phyloP scores from a whole-genome alignment of 495 filamentous ascomycete species.

The Daldinia vernicosa region DNA sequence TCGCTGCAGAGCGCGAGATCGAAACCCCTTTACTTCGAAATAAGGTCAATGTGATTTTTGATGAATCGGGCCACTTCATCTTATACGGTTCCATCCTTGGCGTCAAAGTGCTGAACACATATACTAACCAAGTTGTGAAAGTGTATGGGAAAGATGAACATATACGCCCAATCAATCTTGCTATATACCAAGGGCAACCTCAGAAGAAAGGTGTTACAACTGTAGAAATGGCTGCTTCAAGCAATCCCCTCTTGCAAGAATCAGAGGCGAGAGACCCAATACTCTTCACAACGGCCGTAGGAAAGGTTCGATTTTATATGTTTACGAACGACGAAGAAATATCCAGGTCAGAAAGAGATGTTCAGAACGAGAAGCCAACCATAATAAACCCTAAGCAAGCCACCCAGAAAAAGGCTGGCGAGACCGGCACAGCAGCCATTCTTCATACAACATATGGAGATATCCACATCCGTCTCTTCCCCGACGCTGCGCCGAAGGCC shows the following conservation, averaged over 20 bases:
- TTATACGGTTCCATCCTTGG: slow-evolving; percentile 92
- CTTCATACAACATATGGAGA: slow-evolving; percentile 95
- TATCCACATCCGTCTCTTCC: slow-evolving; percentile 93
- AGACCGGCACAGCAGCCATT: slow-evolving; percentile 80
- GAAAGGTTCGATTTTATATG: slow-evolving; percentile 96
- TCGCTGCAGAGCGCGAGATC: slow-evolving; percentile 88
- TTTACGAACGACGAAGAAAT: slow-evolving; percentile 91
- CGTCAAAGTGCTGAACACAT: slow-evolving; percentile 92
- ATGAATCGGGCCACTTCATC: slow-evolving; percentile 95
- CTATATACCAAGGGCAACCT: slow-evolving; percentile 95
- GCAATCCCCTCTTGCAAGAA: slow-evolving; percentile 92
- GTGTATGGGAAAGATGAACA: slow-evolving; percentile 89
- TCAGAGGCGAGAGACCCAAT: slow-evolving; percentile 92
- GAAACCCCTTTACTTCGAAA: slow-evolving; percentile 70
- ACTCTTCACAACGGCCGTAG: slow-evolving; percentile 81
- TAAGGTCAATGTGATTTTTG: slow-evolving; percentile 87
- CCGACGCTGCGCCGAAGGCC: slow-evolving; percentile 88
- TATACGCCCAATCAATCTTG: slow-evolving; percentile 80
- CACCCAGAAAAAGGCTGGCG: slow-evolving; percentile 65
- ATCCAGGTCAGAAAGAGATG: slow-evolving; percentile 84
- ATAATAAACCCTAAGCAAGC: slow-evolving; percentile 55
- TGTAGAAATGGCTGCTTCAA: slow-evolving; percentile 96
- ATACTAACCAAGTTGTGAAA: slow-evolving; percentile 89
- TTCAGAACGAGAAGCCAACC: slow-evolving; percentile 93
- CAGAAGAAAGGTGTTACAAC: slow-evolving; percentile 91